Percentiles rank a stretch among this genome's conserved stretches.
These are phyloP conservation scores for Fraxinus cuspidata DNA, from an alignment of 257 asterid genomes.

Conservation along the genomic window DNA sequence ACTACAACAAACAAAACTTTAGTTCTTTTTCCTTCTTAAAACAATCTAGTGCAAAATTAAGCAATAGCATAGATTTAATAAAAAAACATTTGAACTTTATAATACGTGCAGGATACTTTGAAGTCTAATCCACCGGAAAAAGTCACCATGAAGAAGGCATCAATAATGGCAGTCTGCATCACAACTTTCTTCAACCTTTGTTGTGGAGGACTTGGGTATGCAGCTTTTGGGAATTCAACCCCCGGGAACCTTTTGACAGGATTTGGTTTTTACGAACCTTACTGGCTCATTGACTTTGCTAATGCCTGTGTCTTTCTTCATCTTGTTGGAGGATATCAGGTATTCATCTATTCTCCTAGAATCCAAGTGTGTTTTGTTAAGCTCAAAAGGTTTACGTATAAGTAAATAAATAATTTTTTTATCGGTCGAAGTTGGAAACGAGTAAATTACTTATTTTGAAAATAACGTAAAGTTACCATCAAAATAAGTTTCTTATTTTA, in stretches of 20 bases:
- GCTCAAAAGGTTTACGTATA: background rate
- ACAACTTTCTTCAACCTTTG: conserved; percentile 61
- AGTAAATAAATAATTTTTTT: background rate
- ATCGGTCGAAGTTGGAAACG: background rate
- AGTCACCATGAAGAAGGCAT: conserved; percentile 66
- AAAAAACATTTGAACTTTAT: background rate
- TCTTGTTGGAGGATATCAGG: conserved; percentile 73
- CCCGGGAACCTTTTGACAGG: conserved; percentile 82
- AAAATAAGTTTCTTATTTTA: too few species aligned
- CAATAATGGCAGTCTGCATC: conserved; percentile 38
- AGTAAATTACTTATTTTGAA: background rate
- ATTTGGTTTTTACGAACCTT: conserved; percentile 74
- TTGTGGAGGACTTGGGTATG: conserved; percentile 72
- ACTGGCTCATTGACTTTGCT: conserved; percentile 70
- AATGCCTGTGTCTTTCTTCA: conserved; percentile 64
- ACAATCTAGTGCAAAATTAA: background rate
- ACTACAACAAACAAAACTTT: background rate
- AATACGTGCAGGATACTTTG: conserved; percentile 55
- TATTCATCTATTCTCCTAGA: conserved; percentile 5
- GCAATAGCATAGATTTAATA: background rate
- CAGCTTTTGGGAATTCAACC: conserved; percentile 63
- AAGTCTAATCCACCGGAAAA: conserved; percentile 66
- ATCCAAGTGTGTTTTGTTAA: background rate
- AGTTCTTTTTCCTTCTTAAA: background rate
- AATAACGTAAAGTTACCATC: too few species aligned